phyloP scores from a whole-genome alignment of 768 basidiomycete genomes.

The Butyriboletus loyo region DNA sequence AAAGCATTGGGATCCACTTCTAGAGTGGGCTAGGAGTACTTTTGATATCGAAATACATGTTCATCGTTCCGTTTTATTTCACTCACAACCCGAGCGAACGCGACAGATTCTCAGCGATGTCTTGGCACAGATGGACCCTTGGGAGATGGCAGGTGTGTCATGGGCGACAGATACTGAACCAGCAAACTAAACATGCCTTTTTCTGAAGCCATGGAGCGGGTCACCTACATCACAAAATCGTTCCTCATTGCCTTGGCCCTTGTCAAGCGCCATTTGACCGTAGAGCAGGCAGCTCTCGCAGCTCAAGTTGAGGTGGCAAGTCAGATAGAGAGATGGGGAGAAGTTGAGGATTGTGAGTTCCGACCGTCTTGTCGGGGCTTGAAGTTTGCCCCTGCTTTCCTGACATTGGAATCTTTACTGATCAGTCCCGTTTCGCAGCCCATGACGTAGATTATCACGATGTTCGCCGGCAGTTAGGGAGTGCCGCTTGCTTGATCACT shows the following conservation, averaged over 20 bases:
- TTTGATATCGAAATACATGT: constrained; percentile 67
- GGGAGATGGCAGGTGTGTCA: constrained; percentile 83
- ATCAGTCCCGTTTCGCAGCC: constrained; percentile 48
- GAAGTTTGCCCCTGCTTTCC: not conserved
- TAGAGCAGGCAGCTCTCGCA: constrained; percentile 81
- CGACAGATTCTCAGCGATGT: constrained; percentile 55
- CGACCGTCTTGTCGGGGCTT: not conserved
- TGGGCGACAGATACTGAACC: not conserved
- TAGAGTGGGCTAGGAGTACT: constrained; percentile 70
- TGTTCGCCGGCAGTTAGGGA: constrained; percentile 80
- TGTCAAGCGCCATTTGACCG: constrained; percentile 69
- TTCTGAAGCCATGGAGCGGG: constrained; percentile 80
- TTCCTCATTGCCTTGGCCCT: constrained; percentile 86
- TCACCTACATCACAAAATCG: constrained; percentile 86
- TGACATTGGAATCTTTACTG: constrained; percentile 1
- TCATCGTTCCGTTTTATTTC: constrained; percentile 69
- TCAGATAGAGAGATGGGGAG: constrained; percentile 98
- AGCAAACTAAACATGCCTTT: not conserved
- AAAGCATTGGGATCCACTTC: constrained; percentile 84
- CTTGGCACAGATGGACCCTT: constrained; percentile 65
- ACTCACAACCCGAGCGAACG: constrained; percentile 68
- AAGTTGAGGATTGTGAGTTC: constrained; percentile 95
- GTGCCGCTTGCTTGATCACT: constrained; percentile 63
- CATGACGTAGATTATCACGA: constrained; percentile 99
- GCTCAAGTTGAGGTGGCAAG: constrained; percentile 91